These are phyloP conservation scores for Diaporthe sp. DNA, from an alignment of 2,329 filamentous ascomycete species.

Conservation along the genomic window DNA sequence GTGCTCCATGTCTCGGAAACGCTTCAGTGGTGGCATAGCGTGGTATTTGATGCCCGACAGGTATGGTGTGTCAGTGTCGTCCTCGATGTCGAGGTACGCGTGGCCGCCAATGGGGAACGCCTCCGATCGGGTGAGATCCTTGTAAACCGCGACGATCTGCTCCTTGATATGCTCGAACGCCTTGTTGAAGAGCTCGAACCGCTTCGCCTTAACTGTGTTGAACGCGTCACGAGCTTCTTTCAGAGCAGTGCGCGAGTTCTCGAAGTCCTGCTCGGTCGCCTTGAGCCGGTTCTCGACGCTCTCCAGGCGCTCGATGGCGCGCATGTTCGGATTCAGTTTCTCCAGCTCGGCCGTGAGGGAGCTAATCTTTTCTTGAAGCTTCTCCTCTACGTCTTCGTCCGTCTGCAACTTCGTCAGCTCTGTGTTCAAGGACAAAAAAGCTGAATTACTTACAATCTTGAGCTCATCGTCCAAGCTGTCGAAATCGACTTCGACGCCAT, in stretches of 20 bases:
- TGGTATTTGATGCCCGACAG: conserved; percentile 97
- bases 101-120: conserved; percentile 95
- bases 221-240: conserved; percentile 87
- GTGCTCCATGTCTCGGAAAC: conserved; percentile 99
- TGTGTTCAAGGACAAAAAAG: not conserved
- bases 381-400: conserved; percentile 79
- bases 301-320: conserved; percentile 91
- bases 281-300: conserved; percentile 87
- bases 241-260: conserved; percentile 82
- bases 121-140: conserved; percentile 90
- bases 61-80: conserved; percentile 97
- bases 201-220: conserved; percentile 82
- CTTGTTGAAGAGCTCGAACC: conserved; percentile 93
- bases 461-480: conserved; percentile 85
- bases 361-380: conserved; percentile 82
- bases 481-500: conserved; percentile 93
- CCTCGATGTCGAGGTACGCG: conserved; percentile 89
- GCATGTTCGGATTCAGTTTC: conserved; percentile 97
- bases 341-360: conserved; percentile 84
- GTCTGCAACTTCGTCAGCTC: conserved; percentile 63
- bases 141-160: conserved; percentile 94
- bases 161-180: conserved; percentile 96
- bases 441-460: conserved; percentile 73
- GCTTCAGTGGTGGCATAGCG: conserved; percentile 97
- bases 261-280: conserved; percentile 89